Base-by-base conservation (phyloP, 148 eudicot genomes). In the Salicornia ramosissima region DNA sequence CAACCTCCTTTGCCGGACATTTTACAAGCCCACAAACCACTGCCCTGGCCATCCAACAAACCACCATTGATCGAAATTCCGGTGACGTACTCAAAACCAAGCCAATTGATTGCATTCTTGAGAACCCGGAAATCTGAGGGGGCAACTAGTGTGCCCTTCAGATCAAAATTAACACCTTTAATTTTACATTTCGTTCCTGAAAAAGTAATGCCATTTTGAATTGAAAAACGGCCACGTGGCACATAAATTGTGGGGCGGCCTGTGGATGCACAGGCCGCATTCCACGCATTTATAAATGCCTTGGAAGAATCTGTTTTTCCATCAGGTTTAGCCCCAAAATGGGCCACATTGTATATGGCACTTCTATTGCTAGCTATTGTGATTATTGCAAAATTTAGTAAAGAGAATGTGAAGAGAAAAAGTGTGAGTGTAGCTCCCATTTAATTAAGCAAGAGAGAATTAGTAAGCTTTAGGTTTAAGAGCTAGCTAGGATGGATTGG, bases 111-210 rank as follows among this genome's bases (percentile, higher is more conserved):
- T 1, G 77, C 19, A 2, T 60, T 65, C 0, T 79, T 80, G 7
- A 78, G 69, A 2, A 69, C 59, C 7, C 31, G 26, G 40, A 73
- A 84, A 43, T 79, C 64, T 1, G 80, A 18, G 0, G 84, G 91
- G 21, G 83, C 88, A 9, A 83, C 75, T 29, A 87, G 28, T 14
- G 81, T 77, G 43, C 91, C 88, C 3, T 55, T 43, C 26, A 87
- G 77, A 14, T 39, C 26, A 26, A 87, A 59, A 1, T 64, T 79
- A n/a, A 87, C 74, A 29, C 68, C 80, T 0, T 58, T 58, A 67
- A 64, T 87, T 40, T 49, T 73, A 31, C 91, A 87, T 31, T 49
- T 46, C 1, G 55, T 53, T 1, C 79, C 82, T 0, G 73, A 70
- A 18, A 75, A 76, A 15, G 50, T 51, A 3, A 79, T 14, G 0